phyloP scores from a whole-genome alignment of 2,329 filamentous ascomycete genomes.

The Lecanicillium sp. region DNA sequence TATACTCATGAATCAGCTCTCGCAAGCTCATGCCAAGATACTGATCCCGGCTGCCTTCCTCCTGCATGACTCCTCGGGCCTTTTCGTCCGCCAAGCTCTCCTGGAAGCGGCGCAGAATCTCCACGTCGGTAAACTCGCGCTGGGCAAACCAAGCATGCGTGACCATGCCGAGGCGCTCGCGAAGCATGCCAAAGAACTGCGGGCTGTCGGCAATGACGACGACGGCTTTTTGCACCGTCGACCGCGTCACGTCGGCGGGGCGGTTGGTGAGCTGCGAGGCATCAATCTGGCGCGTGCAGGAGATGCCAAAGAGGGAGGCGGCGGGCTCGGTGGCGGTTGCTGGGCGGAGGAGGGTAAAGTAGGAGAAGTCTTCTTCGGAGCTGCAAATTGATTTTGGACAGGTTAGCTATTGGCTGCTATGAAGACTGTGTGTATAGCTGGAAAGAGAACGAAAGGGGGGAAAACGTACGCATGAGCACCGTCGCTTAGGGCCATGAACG shows the following conservation, averaged over 20 bases:
- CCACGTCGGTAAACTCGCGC: constrained; percentile 80
- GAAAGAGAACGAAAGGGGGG: too few relatives aligned
- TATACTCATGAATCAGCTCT: constrained; percentile 89
- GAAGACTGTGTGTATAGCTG: neutral
- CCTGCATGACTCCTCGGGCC: constrained; percentile 43
- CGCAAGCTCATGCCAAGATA: constrained; percentile 83
- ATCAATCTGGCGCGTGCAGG: constrained; percentile 88
- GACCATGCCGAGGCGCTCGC: constrained; percentile 82
- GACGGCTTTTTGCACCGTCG: constrained; percentile 95
- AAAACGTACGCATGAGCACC: constrained; percentile 78
- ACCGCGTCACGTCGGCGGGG: constrained; percentile 86
- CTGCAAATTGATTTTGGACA: constrained; percentile 33
- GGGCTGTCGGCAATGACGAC: constrained; percentile 91
- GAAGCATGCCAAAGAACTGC: constrained; percentile 80
- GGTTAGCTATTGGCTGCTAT: neutral
- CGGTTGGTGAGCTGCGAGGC: constrained; percentile 67
- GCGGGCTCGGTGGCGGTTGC: constrained; percentile 45
- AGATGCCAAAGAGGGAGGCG: constrained; percentile 89
- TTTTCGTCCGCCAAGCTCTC: constrained; percentile 72
- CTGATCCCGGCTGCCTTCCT: constrained; percentile 71
- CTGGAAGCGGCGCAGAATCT: constrained; percentile 85
- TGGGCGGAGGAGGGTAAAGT: constrained; percentile 80
- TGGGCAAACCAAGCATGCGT: constrained; percentile 96
- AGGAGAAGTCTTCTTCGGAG: constrained; percentile 92
- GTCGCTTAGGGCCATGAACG: constrained; percentile 95